Base-by-base conservation (phyloP, 805 yeast species). In the Pichia exigua region DNA sequence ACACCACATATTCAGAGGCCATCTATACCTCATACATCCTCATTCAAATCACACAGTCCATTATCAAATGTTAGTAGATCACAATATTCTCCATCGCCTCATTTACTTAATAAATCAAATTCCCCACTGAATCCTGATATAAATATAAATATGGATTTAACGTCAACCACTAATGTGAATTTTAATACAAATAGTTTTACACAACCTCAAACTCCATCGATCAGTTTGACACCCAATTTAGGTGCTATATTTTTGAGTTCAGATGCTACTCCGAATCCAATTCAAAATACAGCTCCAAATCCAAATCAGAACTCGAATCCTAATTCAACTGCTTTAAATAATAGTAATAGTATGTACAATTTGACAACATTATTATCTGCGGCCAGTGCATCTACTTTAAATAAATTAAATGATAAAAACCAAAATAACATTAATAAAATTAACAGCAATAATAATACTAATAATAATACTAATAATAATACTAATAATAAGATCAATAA, bases 361-460 rank as follows among this genome's bases (percentile, higher is more conserved):
- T 26, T 52, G 9, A 45, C 39, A 10, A 48, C 55, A 4, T 26
- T 52, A 12, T 39, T 52, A 13, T 41, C 52, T 5, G 55, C 52
- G 1, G 55, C 55, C 7, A 47, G 41, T 22, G 50, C 50, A 2
- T 39, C 52, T 15, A 20, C 11, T 35, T 35, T 35, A n/a, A 20
- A n/a, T 11, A 9, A 17, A 15, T 30, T 7, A 30, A 15, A 13
- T 17, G 17, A 17, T 35, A n/a, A 35, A 6, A n/a, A 5, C 20
- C 4, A 17, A n/a, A n/a, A 35, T 35, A 35, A n/a, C 6, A 35
- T 3, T 35, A 20, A n/a, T 35, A 35, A n/a, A 7, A 13, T 21
- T 22, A 35, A 35, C 24, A n/a, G n/a, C n/a, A 32, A 45, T 35
- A 35, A 26, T 24, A 42, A 39, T 42, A 22, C 35, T 3, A 43